Conservation (phyloP, 2,329 filamentous ascomycete genomes). For the Penicillium palitans region DNA sequence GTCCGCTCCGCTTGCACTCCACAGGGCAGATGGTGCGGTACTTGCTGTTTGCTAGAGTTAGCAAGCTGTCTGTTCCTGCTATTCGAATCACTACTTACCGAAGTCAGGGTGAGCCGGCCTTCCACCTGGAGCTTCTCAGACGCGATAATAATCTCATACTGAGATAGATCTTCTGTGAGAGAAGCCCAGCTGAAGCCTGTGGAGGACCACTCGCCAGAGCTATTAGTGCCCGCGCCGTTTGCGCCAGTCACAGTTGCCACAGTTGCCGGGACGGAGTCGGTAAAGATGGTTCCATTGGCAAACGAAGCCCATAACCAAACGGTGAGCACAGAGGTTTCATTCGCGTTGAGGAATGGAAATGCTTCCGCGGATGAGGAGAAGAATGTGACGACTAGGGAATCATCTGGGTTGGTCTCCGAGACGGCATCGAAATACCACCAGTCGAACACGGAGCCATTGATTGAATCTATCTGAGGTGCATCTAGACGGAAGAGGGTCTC, state of each 20-base stretch:
- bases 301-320: slow-evolving; percentile 32
- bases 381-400: slow-evolving; percentile 36
- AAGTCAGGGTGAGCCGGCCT: slow-evolving; percentile 13
- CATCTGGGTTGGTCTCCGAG: slow-evolving; percentile 24
- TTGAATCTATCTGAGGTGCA: slow-evolving; percentile 26
- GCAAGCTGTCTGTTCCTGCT: not conserved
- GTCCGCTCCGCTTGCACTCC: slow-evolving; percentile 11
- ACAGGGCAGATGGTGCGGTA: slow-evolving; percentile 18
- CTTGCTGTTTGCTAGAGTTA: not conserved
- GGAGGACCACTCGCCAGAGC: slow-evolving; percentile 10
- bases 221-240: not conserved
- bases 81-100: slow-evolving; percentile 8
- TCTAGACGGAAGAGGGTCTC: slow-evolving; percentile 22
- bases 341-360: slow-evolving; percentile 38
- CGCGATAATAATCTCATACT: slow-evolving; percentile 16
- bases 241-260: slow-evolving; percentile 13
- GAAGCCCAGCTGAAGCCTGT: slow-evolving; percentile 18
- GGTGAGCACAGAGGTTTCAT: slow-evolving; percentile 21
- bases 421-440: slow-evolving; percentile 48
- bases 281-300: slow-evolving; percentile 25
- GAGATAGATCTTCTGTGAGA: slow-evolving; percentile 1
- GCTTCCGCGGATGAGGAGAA: slow-evolving; percentile 32
- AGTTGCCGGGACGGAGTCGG: slow-evolving; percentile 17
- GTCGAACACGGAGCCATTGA: slow-evolving; percentile 36
- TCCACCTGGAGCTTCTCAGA: slow-evolving; percentile 17